A percentile compares a stretch with the other conserved stretches of the same genome.
phyloP scores from a whole-genome alignment of 495 filamentous ascomycete genomes.

The Aspergillus diversus region DNA sequence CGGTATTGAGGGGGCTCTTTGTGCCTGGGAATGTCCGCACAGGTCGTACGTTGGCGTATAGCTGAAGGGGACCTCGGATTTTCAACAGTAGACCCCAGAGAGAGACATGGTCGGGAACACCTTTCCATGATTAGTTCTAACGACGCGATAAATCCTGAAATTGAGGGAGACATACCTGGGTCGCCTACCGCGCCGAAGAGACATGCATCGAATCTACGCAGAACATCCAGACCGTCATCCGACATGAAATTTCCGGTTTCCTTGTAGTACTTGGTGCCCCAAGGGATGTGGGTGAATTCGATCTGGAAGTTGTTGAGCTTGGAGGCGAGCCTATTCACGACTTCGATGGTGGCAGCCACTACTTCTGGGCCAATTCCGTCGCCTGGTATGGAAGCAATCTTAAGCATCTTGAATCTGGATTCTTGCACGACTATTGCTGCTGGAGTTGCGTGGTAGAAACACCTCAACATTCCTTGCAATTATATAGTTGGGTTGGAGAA shows the following conservation, averaged over 20 bases:
- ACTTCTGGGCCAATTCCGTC: constrained; percentile 60
- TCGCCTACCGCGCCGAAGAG: constrained; percentile 62
- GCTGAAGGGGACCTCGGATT: constrained; percentile 57
- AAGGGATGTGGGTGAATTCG: constrained; percentile 53
- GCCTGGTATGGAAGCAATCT: constrained; percentile 55
- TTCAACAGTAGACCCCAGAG: constrained; percentile 58
- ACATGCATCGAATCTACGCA: constrained; percentile 56
- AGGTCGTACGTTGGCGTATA: constrained; percentile 60
- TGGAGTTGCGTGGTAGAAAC: neutral
- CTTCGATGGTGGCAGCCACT: constrained; percentile 51
- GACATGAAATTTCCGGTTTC: constrained; percentile 55
- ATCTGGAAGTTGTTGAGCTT: constrained; percentile 48
- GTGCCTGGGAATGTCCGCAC: constrained; percentile 52
- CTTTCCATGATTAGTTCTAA: constrained; percentile 26
- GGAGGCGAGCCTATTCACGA: constrained; percentile 45
- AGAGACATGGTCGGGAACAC: constrained; percentile 60
- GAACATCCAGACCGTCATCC: constrained; percentile 50
- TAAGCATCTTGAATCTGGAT: constrained; percentile 26
- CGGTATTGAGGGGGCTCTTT: constrained; percentile 50
- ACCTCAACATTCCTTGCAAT: neutral
- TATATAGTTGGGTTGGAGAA: constrained; percentile 3
- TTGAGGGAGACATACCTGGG: constrained; percentile 41
- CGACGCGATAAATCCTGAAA: neutral
- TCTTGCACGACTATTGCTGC: neutral
- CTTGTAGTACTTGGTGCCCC: constrained; percentile 57